phyloP scores from a whole-genome alignment of 352 stramenopile species.

The Aphanomyces cochlioides region DNA sequence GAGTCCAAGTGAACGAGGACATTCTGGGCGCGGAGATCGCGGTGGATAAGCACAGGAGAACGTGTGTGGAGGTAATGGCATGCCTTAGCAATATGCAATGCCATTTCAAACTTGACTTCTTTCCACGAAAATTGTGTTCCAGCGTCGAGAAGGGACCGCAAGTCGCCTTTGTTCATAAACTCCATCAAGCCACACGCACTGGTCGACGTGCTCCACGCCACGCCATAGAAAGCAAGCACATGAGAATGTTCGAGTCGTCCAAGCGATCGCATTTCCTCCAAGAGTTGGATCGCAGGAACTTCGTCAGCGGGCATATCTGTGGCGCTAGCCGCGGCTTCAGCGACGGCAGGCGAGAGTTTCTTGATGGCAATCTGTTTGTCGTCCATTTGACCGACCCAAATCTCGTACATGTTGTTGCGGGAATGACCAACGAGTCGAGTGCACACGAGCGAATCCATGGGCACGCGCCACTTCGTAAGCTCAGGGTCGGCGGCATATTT shows the following conservation, averaged over 20 bases:
- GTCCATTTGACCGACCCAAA: conserved; percentile 17
- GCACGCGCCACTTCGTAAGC: not conserved
- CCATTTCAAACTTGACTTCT: conserved; percentile 16
- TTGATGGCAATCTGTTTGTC: conserved; percentile 9
- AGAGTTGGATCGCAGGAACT: not conserved
- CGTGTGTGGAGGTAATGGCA: conserved; percentile 34
- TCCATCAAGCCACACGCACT: conserved; percentile 3
- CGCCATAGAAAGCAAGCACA: conserved; percentile 1
- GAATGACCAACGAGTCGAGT: conserved; percentile 17
- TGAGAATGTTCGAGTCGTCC: conserved; percentile 11
- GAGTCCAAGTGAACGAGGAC: conserved; percentile 35
- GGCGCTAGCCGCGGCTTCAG: not conserved
- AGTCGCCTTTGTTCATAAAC: conserved; percentile 19
- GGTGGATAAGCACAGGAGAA: conserved; percentile 36
- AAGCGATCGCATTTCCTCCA: conserved; percentile 17
- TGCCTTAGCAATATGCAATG: conserved; percentile 14
- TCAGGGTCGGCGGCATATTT: conserved; percentile 12
- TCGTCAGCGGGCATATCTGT: not conserved
- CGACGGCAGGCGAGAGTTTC: conserved; percentile 1
- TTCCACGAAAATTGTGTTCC: not conserved
- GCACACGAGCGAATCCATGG: not conserved
- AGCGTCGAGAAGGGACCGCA: conserved; percentile 1
- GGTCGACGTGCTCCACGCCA: conserved; percentile 1
- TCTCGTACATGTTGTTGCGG: not conserved
- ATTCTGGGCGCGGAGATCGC: conserved; percentile 47